Evolutionary conservation across 768 basidiomycete genomes (phyloP).

Genomic region (Exidia glandulosa): DNA sequence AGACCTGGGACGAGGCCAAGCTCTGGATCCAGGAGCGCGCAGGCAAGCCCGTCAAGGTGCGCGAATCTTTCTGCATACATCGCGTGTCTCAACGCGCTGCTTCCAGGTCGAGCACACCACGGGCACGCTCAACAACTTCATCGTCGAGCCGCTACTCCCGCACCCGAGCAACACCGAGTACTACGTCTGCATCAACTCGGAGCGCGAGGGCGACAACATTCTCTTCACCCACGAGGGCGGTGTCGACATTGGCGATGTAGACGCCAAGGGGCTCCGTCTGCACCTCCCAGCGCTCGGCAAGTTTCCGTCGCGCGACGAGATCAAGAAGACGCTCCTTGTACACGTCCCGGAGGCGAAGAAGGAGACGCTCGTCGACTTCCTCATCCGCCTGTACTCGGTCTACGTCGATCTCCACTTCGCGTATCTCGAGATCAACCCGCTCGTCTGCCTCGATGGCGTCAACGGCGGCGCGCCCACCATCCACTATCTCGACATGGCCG

Average conservation of each 20-base stretch:
- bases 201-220: conserved; percentile 87
- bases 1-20: conserved; percentile 78
- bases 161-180: conserved; percentile 91
- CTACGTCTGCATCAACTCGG: conserved; percentile 96
- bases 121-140: conserved; percentile 95
- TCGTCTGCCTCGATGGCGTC: conserved; percentile 82
- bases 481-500: conserved; percentile 98
- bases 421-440: conserved; percentile 99
- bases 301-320: conserved; percentile 75
- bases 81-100: conserved; percentile 1
- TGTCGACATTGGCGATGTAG: conserved; percentile 97
- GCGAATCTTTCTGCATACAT: conserved; percentile 14
- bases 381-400: conserved; percentile 89
- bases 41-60: conserved; percentile 84
- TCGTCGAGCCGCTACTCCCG: conserved; percentile 97
- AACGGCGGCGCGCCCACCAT: conserved; percentile 63
- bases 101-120: conserved; percentile 80
- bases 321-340: conserved; percentile 65
- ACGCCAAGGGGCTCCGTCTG: conserved; percentile 89
- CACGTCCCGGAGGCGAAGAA: conserved; percentile 80
- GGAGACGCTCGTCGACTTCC: conserved; percentile 89
- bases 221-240: conserved; percentile 99
- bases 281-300: conserved; percentile 60
- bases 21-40: conserved; percentile 81
- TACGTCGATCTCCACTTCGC: conserved; percentile 99